Percentiles rank a stretch among this genome's conserved stretches.
Conservation (phyloP, 768 basidiomycete species). For the Lenzites betulinus region DNA sequence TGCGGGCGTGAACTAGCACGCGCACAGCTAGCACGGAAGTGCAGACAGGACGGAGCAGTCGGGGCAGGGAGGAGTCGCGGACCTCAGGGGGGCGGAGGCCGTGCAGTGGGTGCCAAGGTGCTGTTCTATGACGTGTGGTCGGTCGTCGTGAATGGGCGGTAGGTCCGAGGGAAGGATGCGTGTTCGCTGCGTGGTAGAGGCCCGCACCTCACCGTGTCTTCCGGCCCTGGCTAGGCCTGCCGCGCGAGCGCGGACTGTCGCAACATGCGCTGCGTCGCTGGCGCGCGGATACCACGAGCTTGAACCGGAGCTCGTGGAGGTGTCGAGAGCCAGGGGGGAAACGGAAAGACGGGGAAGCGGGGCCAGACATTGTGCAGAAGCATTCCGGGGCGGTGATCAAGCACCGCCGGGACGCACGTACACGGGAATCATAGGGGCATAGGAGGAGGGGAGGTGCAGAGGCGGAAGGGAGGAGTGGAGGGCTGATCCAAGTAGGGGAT, state of each 20-base stretch:
- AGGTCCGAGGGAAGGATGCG: slow-evolving; percentile 7
- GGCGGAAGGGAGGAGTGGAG: slow-evolving; percentile 21
- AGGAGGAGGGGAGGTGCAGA: slow-evolving; percentile 17
- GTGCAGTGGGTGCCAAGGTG: slow-evolving; percentile 12
- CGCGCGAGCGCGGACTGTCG: slow-evolving; percentile 21
- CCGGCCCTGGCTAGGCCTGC: slow-evolving; percentile 28
- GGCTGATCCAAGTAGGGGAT: slow-evolving; percentile 18
- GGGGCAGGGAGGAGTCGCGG: slow-evolving; percentile 16
- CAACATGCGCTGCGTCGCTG: slow-evolving; percentile 16
- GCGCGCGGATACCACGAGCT: slow-evolving; percentile 17
- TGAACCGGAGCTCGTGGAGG: slow-evolving; percentile 32
- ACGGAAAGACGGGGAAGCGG: slow-evolving; percentile 24
- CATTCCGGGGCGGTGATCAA: slow-evolving; percentile 47
- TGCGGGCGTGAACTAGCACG: slow-evolving; percentile 31
- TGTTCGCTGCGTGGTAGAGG: slow-evolving; percentile 12
- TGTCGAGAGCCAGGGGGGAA: slow-evolving; percentile 24
- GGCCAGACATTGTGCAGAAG: slow-evolving; percentile 11
- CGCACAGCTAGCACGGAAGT: slow-evolving; percentile 17
- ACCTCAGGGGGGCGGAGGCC: slow-evolving; percentile 21
- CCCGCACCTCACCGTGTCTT: slow-evolving; percentile 29
- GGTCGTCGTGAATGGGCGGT: slow-evolving; percentile 6
- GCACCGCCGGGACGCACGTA: slow-evolving; percentile 30
- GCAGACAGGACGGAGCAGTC: slow-evolving; percentile 20
- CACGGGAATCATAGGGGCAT: too few relatives aligned
- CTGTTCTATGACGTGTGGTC: slow-evolving; percentile 7